Percentiles rank a stretch among this genome's conserved stretches.
These are phyloP conservation scores for Aspergillus sp. DNA, from an alignment of 2,329 filamentous ascomycete species.

Conservation along the genomic window DNA sequence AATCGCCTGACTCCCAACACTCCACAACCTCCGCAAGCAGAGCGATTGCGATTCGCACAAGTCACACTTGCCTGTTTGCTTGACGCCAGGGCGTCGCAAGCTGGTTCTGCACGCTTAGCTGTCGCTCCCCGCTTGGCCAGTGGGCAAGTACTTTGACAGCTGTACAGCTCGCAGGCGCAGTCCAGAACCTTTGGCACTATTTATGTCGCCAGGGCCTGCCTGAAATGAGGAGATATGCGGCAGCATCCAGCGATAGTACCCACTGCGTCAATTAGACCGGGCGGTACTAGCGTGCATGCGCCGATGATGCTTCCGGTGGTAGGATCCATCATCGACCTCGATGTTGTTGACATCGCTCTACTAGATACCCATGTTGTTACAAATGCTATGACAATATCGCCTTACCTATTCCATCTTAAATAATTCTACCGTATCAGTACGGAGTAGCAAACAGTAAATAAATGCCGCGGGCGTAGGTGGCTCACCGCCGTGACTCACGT, in stretches of 20 bases:
- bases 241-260: conserved; percentile 10
- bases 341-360: conserved; percentile 8
- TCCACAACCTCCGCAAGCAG: not conserved
- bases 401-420: not conserved
- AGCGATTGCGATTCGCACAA: not conserved
- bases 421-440: not conserved
- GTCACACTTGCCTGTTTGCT: not conserved
- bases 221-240: not conserved
- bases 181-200: conserved; percentile 1
- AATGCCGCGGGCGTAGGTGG: not conserved
- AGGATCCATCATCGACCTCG: not conserved
- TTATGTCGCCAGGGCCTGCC: conserved; percentile 8
- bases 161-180: conserved; percentile 4
- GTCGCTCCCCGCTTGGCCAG: conserved; percentile 5
- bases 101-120: not conserved
- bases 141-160: conserved; percentile 7
- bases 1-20: not conserved
- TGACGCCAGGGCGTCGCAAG: not conserved
- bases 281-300: conserved; percentile 1
- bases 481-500: conserved; percentile 25
- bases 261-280: conserved; percentile 13
- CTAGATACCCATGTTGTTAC: conserved; percentile 23
- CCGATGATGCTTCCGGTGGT: conserved; percentile 9
- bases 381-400: not conserved
- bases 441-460: not conserved